A percentile compares a stretch with the other conserved stretches of the same genome.
Evolutionary conservation across 768 basidiomycete genomes (phyloP).

Genomic region (Panus rudis): DNA sequence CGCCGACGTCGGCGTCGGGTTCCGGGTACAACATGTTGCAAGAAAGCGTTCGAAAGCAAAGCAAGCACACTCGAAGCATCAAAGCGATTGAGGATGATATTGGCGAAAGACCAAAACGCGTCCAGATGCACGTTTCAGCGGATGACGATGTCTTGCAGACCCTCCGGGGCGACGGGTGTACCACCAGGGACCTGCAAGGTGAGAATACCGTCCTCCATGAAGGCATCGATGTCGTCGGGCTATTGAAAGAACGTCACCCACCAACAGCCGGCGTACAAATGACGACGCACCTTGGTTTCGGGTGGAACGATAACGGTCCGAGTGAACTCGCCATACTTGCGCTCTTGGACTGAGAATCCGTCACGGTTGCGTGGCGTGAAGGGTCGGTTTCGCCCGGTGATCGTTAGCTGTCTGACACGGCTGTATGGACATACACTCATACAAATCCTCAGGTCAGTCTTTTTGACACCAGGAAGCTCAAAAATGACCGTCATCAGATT

Average conservation of each 20-base stretch:
- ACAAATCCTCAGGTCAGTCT: conserved; percentile 47
- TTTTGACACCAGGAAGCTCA: conserved; percentile 64
- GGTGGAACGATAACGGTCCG: conserved; percentile 49
- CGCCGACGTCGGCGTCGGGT: too few relatives aligned
- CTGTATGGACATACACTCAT: conserved; percentile 58
- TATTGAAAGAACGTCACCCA: conserved; percentile 21
- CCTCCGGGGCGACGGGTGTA: conserved; percentile 34
- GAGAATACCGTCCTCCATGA: conserved; percentile 56
- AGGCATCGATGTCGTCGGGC: conserved; percentile 48
- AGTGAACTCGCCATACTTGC: conserved; percentile 43
- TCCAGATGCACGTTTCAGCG: too few relatives aligned
- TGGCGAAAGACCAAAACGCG: too few relatives aligned
- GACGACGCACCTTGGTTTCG: conserved; percentile 44
- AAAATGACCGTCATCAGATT: conserved; percentile 51
- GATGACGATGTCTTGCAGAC: conserved; percentile 45
- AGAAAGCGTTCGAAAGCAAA: too few relatives aligned
- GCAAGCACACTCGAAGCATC: too few relatives aligned
- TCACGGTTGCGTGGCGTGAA: conserved; percentile 24
- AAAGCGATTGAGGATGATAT: too few relatives aligned
- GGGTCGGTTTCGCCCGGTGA: conserved; percentile 37
- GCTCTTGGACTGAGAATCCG: conserved; percentile 38
- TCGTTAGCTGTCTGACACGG: conserved; percentile 52
- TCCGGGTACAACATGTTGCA: too few relatives aligned
- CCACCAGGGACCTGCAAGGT: conserved; percentile 48
- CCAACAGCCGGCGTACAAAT: conserved; percentile 13